Evolutionary conservation across 352 stramenopile genomes (phyloP).

Genomic region (Phytophthora pluvialis): DNA sequence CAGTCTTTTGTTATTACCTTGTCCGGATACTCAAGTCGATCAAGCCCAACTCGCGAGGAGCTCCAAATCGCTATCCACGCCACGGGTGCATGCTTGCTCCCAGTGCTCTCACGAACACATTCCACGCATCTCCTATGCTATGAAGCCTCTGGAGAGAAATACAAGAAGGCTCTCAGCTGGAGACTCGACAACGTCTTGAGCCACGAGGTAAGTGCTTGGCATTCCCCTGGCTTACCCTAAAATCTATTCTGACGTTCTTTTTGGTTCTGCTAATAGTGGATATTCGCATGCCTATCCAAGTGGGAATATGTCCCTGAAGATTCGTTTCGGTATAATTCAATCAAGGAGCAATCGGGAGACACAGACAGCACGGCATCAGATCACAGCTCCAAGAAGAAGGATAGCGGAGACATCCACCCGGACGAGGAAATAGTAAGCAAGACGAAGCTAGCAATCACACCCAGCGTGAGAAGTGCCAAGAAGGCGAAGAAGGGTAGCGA

Average conservation of each 20-base stretch:
- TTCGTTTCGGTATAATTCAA: slow-evolving; percentile 48
- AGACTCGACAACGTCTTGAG: slow-evolving; percentile 80
- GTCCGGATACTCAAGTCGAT: slow-evolving; percentile 82
- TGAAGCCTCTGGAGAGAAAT: slow-evolving; percentile 84
- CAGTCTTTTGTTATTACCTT: slow-evolving; percentile 84
- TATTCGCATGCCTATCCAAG: slow-evolving; percentile 69
- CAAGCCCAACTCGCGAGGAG: slow-evolving; percentile 78
- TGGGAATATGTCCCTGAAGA: slow-evolving; percentile 74
- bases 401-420: slow-evolving; percentile 22
- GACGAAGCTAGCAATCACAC: slow-evolving; percentile 34
- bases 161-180: slow-evolving; percentile 86
- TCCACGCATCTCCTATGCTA: slow-evolving; percentile 85
- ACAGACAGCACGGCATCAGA: slow-evolving; percentile 34
- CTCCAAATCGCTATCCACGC: slow-evolving; percentile 85
- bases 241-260: slow-evolving; percentile 3
- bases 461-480: slow-evolving; percentile 34
- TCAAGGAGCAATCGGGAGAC: slow-evolving; percentile 30
- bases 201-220: slow-evolving; percentile 61
- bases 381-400: slow-evolving; percentile 33
- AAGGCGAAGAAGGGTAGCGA: slow-evolving; percentile 32
- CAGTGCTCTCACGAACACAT: slow-evolving; percentile 80
- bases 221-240: background rate
- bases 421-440: slow-evolving; percentile 32
- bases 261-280: slow-evolving; percentile 56
- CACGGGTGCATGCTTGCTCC: slow-evolving; percentile 84